phyloP scores from a whole-genome alignment of 2,329 filamentous ascomycete species.

The Penicillium sp. region DNA sequence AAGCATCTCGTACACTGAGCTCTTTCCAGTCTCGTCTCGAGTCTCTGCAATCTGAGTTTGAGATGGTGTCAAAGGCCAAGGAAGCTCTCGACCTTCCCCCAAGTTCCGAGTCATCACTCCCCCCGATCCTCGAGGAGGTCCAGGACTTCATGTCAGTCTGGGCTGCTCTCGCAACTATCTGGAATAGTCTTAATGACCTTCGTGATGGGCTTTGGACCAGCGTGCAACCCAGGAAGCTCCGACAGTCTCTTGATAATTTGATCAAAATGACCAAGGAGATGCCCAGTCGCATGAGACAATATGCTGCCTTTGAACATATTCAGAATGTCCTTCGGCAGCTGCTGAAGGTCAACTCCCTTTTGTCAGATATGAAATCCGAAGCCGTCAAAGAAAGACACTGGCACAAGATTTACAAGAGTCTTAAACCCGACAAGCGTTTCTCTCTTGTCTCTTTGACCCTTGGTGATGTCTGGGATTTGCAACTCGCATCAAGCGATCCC shows the following conservation, averaged over 20 bases:
- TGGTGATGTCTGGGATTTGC: slow-evolving; percentile 98
- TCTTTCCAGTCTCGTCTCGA: slow-evolving; percentile 83
- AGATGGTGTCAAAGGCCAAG: slow-evolving; percentile 94
- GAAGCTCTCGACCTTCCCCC: slow-evolving; percentile 89
- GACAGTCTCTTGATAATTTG: slow-evolving; percentile 81
- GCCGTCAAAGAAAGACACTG: slow-evolving; percentile 95
- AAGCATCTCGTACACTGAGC: slow-evolving; percentile 77
- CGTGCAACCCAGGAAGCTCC: slow-evolving; percentile 89
- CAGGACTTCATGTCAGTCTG: slow-evolving; percentile 99
- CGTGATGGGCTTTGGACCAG: slow-evolving; percentile 92
- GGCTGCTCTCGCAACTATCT: slow-evolving; percentile 92
- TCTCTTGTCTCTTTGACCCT: slow-evolving; percentile 92
- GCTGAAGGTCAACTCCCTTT: slow-evolving; percentile 83
- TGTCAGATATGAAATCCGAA: slow-evolving; percentile 91
- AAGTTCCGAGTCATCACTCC: slow-evolving; percentile 74
- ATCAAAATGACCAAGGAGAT: slow-evolving; percentile 99
- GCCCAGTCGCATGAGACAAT: slow-evolving; percentile 98
- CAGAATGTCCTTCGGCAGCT: slow-evolving; percentile 85
- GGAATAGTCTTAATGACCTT: slow-evolving; percentile 92
- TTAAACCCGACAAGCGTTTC: slow-evolving; percentile 90
- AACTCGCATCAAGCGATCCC: slow-evolving; percentile 79
- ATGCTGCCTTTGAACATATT: slow-evolving; percentile 98
- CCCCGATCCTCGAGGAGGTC: slow-evolving; percentile 88
- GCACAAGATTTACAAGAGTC: slow-evolving; percentile 94
- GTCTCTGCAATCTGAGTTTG: slow-evolving; percentile 78